Evolutionary conservation across 345 rosid genomes (phyloP).

Genomic region (Eucalyptus curtisii): DNA sequence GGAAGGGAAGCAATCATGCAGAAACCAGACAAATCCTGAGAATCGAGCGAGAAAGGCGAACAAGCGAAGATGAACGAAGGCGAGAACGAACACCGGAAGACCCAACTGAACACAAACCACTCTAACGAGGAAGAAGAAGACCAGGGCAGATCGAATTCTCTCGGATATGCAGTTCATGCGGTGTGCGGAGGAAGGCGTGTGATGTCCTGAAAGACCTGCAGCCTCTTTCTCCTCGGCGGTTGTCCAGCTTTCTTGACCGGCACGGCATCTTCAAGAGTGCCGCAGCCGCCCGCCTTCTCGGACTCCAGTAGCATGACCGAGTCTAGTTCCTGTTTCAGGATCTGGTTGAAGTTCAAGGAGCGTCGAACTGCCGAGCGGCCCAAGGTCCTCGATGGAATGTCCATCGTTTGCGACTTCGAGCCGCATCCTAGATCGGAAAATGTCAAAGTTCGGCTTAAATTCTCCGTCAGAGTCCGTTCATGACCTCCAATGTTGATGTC

Average conservation of each 20-base stretch:
- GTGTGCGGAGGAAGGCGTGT: constrained; percentile 18
- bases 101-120: background rate
- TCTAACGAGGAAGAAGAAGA: background rate
- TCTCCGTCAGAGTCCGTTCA: background rate
- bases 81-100: background rate
- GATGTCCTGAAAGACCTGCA: constrained; percentile 50
- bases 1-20: background rate
- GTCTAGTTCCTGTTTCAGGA: background rate
- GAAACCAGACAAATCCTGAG: background rate
- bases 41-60: background rate
- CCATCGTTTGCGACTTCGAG: background rate
- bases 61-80: background rate
- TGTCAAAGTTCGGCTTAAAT: background rate
- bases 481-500: constrained; percentile 15
- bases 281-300: background rate
- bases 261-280: background rate
- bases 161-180: background rate
- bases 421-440: background rate
- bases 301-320: background rate
- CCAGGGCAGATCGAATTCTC: background rate
- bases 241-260: background rate
- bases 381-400: background rate
- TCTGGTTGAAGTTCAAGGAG: constrained; percentile 12
- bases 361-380: constrained; percentile 1
- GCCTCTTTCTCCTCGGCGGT: constrained; percentile 12